These are phyloP conservation scores for Populus hybrid DNA, from an alignment of 441 rosid species.

Conservation along the genomic window DNA sequence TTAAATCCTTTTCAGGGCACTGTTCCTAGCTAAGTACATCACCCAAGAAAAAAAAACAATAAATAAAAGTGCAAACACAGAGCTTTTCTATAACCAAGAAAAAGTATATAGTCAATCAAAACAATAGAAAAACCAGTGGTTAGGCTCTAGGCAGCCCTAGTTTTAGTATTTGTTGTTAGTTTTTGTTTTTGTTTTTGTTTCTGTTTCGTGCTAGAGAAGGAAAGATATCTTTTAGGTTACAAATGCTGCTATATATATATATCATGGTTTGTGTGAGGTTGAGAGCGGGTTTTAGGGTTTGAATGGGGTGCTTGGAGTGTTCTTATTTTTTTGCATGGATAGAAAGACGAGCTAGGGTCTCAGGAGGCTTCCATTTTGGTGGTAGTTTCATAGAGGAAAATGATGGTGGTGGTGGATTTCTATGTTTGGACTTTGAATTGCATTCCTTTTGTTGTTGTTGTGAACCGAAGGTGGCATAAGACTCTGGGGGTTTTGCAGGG, in stretches of 20 bases:
- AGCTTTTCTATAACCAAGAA: conserved; percentile 12
- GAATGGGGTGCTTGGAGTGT: background rate
- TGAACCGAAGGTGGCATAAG: background rate
- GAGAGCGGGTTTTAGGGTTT: background rate
- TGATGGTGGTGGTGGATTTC: conserved; percentile 11
- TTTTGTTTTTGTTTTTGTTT: background rate
- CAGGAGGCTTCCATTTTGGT: background rate
- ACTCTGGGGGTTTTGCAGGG: background rate
- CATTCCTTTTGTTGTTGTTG: background rate
- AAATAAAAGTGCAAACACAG: conserved; percentile 10
- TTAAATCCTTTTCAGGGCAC: conserved; percentile 24
- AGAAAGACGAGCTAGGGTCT: background rate
- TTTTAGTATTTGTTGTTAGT: background rate
- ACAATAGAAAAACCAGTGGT: background rate
- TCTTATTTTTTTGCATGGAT: conserved; percentile 1
- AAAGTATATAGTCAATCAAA: background rate
- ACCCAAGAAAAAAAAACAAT: background rate
- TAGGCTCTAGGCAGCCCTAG: background rate
- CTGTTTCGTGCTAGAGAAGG: background rate
- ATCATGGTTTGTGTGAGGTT: conserved; percentile 1
- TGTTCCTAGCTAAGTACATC: background rate
- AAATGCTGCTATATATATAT: background rate
- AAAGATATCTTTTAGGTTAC: background rate
- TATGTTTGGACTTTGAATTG: background rate
- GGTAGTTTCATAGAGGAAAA: background rate